Conservation (phyloP, 768 basidiomycete genomes). For the Cystofilobasidium capitatum region DNA sequence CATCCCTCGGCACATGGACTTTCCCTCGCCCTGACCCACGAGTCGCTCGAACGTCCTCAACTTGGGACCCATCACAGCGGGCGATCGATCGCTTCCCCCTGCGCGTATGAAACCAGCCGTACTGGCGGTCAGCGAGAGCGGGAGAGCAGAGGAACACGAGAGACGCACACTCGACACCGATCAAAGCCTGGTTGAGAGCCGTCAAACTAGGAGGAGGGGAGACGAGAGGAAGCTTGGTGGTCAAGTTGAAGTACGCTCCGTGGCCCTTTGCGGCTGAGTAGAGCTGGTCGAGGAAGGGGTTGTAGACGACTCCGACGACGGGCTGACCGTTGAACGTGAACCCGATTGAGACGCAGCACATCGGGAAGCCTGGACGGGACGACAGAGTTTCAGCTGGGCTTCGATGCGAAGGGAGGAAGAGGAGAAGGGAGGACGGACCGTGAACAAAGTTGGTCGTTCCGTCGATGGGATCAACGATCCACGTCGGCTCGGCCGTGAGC, state of each 20-base stretch:
- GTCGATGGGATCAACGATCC: not conserved
- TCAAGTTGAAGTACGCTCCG: slow-evolving; percentile 63
- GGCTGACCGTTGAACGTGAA: slow-evolving; percentile 53
- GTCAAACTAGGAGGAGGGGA: slow-evolving; percentile 51
- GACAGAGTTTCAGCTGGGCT: slow-evolving; percentile 52
- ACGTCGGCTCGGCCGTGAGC: slow-evolving; percentile 81
- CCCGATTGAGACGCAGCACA: slow-evolving; percentile 82
- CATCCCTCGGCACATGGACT: slow-evolving; percentile 56
- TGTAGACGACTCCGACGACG: slow-evolving; percentile 59
- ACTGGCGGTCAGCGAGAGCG: slow-evolving; percentile 18
- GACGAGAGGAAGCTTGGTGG: slow-evolving; percentile 53
- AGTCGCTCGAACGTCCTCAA: slow-evolving; percentile 60
- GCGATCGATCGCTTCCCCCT: slow-evolving; percentile 53
- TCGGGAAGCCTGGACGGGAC: slow-evolving; percentile 52
- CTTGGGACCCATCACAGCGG: slow-evolving; percentile 51
- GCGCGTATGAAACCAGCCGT: not conserved
- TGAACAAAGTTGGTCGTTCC: slow-evolving; percentile 34
- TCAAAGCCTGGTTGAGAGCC: slow-evolving; percentile 60
- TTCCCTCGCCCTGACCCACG: slow-evolving; percentile 56
- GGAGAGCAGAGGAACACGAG: slow-evolving; percentile 28
- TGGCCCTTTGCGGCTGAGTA: slow-evolving; percentile 71
- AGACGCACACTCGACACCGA: slow-evolving; percentile 60
- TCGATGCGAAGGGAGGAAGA: slow-evolving; percentile 16
- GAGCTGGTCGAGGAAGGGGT: slow-evolving; percentile 50
- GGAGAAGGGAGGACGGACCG: slow-evolving; percentile 1